Percentiles rank a stretch among this genome's conserved stretches.
Evolutionary conservation across 352 stramenopile species (phyloP).

Genomic region (Phytophthora crassamura): DNA sequence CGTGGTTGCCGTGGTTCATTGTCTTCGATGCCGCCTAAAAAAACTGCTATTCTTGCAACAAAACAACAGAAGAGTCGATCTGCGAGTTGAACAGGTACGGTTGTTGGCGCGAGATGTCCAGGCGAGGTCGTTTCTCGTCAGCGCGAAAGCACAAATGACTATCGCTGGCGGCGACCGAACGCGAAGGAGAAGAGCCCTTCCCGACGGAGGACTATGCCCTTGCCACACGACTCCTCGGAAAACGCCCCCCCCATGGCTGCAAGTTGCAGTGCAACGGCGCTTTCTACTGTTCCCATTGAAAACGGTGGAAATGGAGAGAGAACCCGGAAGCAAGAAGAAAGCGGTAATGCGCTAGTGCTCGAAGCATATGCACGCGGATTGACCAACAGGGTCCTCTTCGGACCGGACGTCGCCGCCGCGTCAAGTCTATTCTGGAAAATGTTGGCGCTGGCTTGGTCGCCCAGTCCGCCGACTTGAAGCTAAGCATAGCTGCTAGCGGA

Average conservation of each 20-base stretch:
- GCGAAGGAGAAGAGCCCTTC: background rate
- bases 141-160: constrained; percentile 11
- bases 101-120: too few relatives aligned
- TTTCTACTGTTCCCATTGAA: constrained; percentile 5
- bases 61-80: background rate
- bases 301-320: constrained; percentile 7
- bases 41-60: too few relatives aligned
- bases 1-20: constrained; percentile 34
- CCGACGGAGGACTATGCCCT: constrained; percentile 24
- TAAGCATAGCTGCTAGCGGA: constrained; percentile 2
- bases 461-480: constrained; percentile 34
- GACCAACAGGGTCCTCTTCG: constrained; percentile 14
- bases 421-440: constrained; percentile 15
- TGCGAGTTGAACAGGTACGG: constrained; percentile 6
- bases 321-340: background rate
- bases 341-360: background rate
- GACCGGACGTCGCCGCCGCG: constrained; percentile 8
- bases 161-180: constrained; percentile 15
- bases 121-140: constrained; percentile 20
- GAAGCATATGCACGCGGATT: background rate
- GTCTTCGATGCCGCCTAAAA: background rate
- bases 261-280: constrained; percentile 19
- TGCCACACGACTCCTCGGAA: constrained; percentile 24
- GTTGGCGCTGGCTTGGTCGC: constrained; percentile 15
- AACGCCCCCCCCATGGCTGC: constrained; percentile 13